phyloP scores from a whole-genome alignment of 768 basidiomycete genomes.

The Holtermanniella nyarrowii region DNA sequence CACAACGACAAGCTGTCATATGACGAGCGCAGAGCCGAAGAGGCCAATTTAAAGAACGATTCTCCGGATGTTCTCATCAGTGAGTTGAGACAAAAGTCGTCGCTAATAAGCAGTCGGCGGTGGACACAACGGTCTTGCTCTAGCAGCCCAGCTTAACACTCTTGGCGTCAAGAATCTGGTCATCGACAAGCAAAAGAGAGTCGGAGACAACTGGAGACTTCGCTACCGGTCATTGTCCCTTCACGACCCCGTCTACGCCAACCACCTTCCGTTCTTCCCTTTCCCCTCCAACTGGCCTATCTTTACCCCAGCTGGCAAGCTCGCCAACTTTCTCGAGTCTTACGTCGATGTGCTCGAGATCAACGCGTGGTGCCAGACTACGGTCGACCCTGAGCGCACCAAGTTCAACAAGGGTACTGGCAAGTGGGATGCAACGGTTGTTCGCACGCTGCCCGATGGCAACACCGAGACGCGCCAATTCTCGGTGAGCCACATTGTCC shows the following conservation, averaged over 20 bases:
- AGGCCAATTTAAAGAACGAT: conserved; percentile 45
- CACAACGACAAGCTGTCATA: conserved; percentile 47
- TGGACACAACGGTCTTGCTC: conserved; percentile 47
- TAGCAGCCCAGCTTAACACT: conserved; percentile 54
- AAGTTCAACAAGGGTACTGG: conserved; percentile 33
- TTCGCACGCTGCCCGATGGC: conserved; percentile 10
- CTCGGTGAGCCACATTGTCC: conserved; percentile 46
- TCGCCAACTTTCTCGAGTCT: conserved; percentile 37
- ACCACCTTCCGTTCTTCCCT: conserved; percentile 45
- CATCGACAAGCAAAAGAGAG: conserved; percentile 45
- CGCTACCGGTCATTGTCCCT: conserved; percentile 59
- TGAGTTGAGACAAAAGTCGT: too few species aligned
- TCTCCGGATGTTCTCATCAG: conserved; percentile 52
- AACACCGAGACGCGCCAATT: conserved; percentile 39
- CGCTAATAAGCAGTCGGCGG: too few species aligned
- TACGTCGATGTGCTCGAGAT: conserved; percentile 15
- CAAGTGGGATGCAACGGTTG: conserved; percentile 36
- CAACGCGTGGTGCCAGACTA: conserved; percentile 13
- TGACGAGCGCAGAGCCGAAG: conserved; percentile 16
- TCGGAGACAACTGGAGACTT: conserved; percentile 35
- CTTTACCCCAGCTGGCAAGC: conserved; percentile 32
- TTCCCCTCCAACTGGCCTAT: conserved; percentile 35
- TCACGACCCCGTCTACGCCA: conserved; percentile 41
- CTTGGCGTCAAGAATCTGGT: conserved; percentile 51
- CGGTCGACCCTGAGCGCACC: conserved; percentile 20